Conservation (phyloP, 306 rosid species). For the Purshia tridentata region DNA sequence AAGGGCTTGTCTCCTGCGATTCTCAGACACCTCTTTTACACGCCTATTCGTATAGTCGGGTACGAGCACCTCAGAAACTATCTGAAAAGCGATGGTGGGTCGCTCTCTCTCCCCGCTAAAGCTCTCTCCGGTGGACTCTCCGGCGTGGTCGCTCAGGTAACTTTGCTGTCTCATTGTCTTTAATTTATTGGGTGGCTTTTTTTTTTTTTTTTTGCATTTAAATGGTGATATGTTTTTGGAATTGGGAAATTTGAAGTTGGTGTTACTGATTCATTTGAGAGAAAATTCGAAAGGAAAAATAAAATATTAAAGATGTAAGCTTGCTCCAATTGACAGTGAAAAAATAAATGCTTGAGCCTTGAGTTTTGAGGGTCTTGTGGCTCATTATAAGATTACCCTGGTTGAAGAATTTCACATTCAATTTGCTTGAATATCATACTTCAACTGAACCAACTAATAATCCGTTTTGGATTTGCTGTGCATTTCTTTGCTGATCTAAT, state of each 20-base stretch:
- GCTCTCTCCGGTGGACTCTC: constrained; percentile 74
- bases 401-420: neutral
- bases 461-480: neutral
- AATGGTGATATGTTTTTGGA: neutral
- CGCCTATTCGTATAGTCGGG: constrained; percentile 76
- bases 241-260: neutral
- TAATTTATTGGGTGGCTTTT: neutral
- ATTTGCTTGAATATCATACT: neutral
- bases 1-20: constrained; percentile 84
- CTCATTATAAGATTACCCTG: neutral
- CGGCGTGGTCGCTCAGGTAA: constrained; percentile 81
- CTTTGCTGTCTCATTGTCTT: neutral
- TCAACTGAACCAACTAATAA: neutral
- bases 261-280: neutral
- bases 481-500: neutral
- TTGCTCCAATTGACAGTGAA: neutral
- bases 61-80: constrained; percentile 63
- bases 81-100: constrained; percentile 35
- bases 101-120: constrained; percentile 51
- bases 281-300: neutral
- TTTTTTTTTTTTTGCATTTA: too few relatives aligned
- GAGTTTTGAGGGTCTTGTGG: neutral
- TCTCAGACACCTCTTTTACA: constrained; percentile 69
- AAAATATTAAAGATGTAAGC: neutral
- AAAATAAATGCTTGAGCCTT: neutral